These are phyloP conservation scores for Lipomyces sp. DNA, from an alignment of 805 yeast species.

Conservation along the genomic window DNA sequence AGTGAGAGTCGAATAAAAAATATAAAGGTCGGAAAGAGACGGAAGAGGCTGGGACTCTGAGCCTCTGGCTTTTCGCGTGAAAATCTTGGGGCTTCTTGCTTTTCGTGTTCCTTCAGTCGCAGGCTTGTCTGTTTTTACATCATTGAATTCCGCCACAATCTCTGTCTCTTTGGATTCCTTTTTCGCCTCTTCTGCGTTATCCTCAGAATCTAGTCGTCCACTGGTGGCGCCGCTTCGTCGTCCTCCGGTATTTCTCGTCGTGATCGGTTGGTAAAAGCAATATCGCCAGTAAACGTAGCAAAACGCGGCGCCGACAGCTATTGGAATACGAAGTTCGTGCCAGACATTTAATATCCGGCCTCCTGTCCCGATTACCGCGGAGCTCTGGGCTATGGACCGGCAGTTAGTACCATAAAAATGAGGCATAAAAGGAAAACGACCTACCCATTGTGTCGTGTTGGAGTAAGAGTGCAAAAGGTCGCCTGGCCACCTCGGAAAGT, in stretches of 20 bases:
- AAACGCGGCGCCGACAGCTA: conserved; percentile 17
- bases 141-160: background rate
- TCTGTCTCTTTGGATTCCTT: background rate
- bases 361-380: background rate
- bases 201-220: conserved; percentile 14
- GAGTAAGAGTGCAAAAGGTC: no score
- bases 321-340: conserved; percentile 27
- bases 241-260: conserved; percentile 12
- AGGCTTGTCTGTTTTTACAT: background rate
- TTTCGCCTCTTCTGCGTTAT: background rate
- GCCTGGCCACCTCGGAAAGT: no score
- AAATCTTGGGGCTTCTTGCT: conserved; percentile 13
- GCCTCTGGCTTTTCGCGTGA: conserved; percentile 9
- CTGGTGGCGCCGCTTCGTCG: conserved; percentile 5
- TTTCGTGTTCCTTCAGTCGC: background rate
- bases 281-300: conserved; percentile 24
- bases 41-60: background rate
- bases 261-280: conserved; percentile 26
- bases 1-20: conserved; percentile 82
- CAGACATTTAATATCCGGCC: conserved; percentile 9
- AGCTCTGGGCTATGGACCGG: background rate
- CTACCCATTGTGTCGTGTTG: background rate
- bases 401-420: background rate
- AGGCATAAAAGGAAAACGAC: background rate
- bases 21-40: conserved; percentile 29